Evolutionary conservation across 2,329 filamentous ascomycete species (phyloP).

Genomic region (Phymatotrichopsis omnivora): DNA sequence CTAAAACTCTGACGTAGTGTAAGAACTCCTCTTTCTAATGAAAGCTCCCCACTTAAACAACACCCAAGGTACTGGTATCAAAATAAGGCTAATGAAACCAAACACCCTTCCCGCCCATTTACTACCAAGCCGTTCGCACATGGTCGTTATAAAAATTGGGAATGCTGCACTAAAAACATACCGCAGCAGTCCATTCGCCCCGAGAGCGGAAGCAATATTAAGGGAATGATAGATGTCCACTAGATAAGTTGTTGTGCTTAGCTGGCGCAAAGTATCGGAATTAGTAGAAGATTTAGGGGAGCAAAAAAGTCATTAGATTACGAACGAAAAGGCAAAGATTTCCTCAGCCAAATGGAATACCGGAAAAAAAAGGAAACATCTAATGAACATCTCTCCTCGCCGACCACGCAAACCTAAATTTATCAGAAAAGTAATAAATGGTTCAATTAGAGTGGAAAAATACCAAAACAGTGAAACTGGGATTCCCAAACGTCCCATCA

Average conservation of each 20-base stretch:
- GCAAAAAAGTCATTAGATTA: too few relatives aligned
- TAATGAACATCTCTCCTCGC: conserved; percentile 41
- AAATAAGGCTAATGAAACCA: conserved; percentile 39
- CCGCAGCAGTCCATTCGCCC: conserved; percentile 49
- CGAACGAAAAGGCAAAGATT: conserved; percentile 53
- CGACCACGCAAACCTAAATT: conserved; percentile 47
- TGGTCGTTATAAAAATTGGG: conserved; percentile 51
- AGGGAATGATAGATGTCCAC: conserved; percentile 47
- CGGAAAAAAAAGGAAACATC: conserved; percentile 43
- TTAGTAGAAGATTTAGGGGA: conserved; percentile 32
- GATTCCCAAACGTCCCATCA: conserved; percentile 47
- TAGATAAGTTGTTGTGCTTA: conserved; percentile 39
- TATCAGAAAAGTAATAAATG: background rate
- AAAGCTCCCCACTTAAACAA: conserved; percentile 43
- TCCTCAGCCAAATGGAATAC: conserved; percentile 50
- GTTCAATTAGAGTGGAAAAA: conserved; percentile 1
- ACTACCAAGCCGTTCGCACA: conserved; percentile 37
- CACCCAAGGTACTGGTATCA: conserved; percentile 46
- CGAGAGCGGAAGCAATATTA: conserved; percentile 48
- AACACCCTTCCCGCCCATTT: conserved; percentile 39
- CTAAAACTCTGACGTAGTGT: background rate
- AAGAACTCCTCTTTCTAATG: conserved; percentile 31
- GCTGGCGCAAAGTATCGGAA: background rate
- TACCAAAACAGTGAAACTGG: conserved; percentile 47
- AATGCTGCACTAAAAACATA: conserved; percentile 49